Conservation (phyloP, 1,139 yeast species). For the Wickerhamomyces sp. region DNA sequence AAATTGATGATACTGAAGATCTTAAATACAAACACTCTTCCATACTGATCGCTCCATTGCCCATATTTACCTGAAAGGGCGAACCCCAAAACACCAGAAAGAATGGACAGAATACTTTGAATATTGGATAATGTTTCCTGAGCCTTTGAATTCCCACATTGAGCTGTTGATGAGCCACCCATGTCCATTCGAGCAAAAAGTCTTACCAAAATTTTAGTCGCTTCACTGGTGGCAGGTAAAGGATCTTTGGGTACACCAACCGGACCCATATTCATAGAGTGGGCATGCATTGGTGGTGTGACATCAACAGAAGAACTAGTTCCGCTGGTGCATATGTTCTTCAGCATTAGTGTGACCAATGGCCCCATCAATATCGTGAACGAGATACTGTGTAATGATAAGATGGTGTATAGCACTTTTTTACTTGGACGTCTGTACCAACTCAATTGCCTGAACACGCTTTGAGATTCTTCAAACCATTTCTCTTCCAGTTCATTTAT, state of each 20-base stretch:
- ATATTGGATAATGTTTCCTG: constrained; percentile 18
- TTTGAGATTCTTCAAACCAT: constrained; percentile 1
- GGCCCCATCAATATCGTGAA: constrained; percentile 15
- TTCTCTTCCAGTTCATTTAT: no score
- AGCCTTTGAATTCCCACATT: constrained; percentile 3
- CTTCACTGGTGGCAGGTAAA: neutral
- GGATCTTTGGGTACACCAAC: neutral
- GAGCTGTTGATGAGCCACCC: constrained; percentile 5
- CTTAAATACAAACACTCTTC: constrained; percentile 22
- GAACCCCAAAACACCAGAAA: constrained; percentile 22
- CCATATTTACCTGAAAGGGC: constrained; percentile 22
- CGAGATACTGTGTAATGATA: neutral
- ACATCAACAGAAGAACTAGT: neutral
- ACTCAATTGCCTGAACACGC: constrained; percentile 2
- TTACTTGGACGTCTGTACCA: no score
- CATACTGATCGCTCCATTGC: constrained; percentile 21
- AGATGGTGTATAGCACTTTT: no score
- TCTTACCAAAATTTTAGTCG: no score
- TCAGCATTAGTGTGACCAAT: constrained; percentile 11
- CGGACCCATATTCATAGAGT: neutral
- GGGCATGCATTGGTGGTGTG: neutral
- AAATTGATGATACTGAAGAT: constrained; percentile 16
- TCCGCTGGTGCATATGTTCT: constrained; percentile 7
- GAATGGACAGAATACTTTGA: constrained; percentile 15
- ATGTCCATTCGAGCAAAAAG: constrained; percentile 8